Percentiles rank a stretch among this genome's conserved stretches.
Conservation (phyloP, 2,329 filamentous ascomycete species). For the Fusarium incarnatum region DNA sequence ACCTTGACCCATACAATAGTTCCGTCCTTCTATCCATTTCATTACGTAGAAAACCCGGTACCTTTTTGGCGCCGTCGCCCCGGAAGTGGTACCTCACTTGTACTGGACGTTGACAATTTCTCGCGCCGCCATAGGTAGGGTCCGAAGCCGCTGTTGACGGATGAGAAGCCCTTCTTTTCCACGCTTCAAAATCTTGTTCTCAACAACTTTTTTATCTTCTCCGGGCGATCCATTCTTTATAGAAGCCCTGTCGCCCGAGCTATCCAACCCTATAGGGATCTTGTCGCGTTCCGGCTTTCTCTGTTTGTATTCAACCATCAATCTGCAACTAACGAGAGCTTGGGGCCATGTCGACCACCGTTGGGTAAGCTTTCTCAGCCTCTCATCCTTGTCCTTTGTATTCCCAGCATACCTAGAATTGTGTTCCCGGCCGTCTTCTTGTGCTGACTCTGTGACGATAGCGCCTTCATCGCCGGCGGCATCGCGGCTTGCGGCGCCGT, state of each 20-base stretch:
- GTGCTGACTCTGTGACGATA: conserved; percentile 46
- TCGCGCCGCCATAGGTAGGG: conserved; percentile 43
- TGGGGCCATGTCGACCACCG: conserved; percentile 44
- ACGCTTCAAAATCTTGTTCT: conserved; percentile 25
- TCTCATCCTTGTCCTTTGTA: not conserved
- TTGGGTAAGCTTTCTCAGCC: conserved; percentile 51
- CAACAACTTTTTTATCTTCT: conserved; percentile 7
- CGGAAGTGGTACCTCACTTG: conserved; percentile 21
- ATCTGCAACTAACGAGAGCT: conserved; percentile 34
- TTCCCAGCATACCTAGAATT: not conserved
- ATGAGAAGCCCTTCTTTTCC: conserved; percentile 37
- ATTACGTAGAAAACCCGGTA: conserved; percentile 11
- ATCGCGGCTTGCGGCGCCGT: conserved; percentile 97
- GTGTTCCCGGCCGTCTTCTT: not conserved
- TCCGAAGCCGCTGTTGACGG: conserved; percentile 46
- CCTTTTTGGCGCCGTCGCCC: conserved; percentile 24
- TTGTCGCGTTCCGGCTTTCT: conserved; percentile 2
- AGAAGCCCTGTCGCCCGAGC: conserved; percentile 36
- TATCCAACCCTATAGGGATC: conserved; percentile 33
- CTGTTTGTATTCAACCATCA: conserved; percentile 2
- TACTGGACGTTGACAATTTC: conserved; percentile 44
- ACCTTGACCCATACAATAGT: conserved; percentile 12
- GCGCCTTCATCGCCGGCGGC: conserved; percentile 94
- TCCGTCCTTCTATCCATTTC: conserved; percentile 3
- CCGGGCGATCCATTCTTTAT: conserved; percentile 25